These are phyloP conservation scores for Hypsizygus ulmarius DNA, from an alignment of 1,284 basidiomycete species.

Conservation along the genomic window DNA sequence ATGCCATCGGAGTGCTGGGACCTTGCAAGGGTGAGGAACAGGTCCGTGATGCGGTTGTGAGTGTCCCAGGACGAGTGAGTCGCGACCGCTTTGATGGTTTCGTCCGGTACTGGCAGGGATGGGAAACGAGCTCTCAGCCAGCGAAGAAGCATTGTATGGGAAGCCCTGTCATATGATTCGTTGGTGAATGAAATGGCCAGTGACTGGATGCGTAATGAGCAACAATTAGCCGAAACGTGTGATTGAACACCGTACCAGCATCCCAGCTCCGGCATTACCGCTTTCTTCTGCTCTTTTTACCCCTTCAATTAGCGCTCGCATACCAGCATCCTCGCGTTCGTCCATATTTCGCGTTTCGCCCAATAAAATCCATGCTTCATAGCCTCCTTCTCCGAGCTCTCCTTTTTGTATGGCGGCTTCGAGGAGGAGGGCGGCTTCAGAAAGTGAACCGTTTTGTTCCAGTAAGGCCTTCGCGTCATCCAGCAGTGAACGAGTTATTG, in stretches of 20 bases:
- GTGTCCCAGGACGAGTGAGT: constrained; percentile 81
- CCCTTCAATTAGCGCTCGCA: constrained; percentile 72
- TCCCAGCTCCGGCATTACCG: constrained; percentile 69
- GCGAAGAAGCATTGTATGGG: constrained; percentile 84
- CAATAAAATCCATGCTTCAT: constrained; percentile 91
- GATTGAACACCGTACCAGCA: constrained; percentile 60
- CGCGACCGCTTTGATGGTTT: constrained; percentile 53
- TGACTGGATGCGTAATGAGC: constrained; percentile 49
- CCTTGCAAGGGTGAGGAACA: constrained; percentile 85
- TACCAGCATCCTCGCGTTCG: constrained; percentile 80
- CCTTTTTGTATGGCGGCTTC: constrained; percentile 86
- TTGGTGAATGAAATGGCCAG: constrained; percentile 98
- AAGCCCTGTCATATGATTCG: constrained; percentile 88
- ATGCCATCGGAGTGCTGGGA: constrained; percentile 67
- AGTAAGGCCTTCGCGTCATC: constrained; percentile 72
- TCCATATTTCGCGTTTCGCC: constrained; percentile 97
- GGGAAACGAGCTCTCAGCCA: constrained; percentile 86
- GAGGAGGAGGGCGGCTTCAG: constrained; percentile 80
- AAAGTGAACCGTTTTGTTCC: constrained; percentile 77
- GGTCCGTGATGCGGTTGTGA: constrained; percentile 78
- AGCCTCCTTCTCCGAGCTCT: constrained; percentile 75
- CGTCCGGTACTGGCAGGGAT: constrained; percentile 52
- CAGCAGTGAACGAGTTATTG: constrained; percentile 56
- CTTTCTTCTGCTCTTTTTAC: constrained; percentile 62
- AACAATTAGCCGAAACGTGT: background rate